A percentile compares a stretch with the other conserved stretches of the same genome.
These are phyloP conservation scores for Euphorbia pulcherrima DNA, from an alignment of 345 rosid species.

Conservation along the genomic window DNA sequence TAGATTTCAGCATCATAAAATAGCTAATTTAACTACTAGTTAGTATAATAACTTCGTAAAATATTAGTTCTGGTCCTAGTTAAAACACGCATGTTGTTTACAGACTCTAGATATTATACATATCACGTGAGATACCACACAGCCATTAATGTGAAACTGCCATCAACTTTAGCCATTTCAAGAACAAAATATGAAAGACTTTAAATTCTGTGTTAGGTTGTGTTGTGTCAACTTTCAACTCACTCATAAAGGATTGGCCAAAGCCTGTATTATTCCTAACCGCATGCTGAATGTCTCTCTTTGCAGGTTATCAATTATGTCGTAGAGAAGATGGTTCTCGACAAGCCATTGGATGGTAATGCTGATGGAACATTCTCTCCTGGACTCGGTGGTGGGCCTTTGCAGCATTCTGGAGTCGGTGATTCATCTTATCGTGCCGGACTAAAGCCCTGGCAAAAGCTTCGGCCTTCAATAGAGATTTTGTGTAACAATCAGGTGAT, in stretches of 20 bases:
- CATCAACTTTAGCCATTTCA: not conserved
- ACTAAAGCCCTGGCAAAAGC: slow-evolving; percentile 72
- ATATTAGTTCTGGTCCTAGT: no score
- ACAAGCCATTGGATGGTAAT: slow-evolving; percentile 63
- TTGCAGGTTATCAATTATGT: slow-evolving; percentile 93
- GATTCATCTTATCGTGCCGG: slow-evolving; percentile 66
- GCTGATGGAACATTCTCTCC: slow-evolving; percentile 59
- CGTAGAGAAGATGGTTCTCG: slow-evolving; percentile 81
- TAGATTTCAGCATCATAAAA: no score
- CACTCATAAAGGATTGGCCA: not conserved
- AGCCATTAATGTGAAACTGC: not conserved
- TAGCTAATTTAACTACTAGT: no score
- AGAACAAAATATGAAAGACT: not conserved
- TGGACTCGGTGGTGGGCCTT: slow-evolving; percentile 54
- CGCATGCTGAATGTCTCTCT: slow-evolving; percentile 16
- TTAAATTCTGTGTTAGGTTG: not conserved
- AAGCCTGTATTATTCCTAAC: not conserved
- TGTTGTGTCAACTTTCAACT: not conserved
- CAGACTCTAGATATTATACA: not conserved
- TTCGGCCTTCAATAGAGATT: slow-evolving; percentile 81
- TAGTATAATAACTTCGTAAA: no score
- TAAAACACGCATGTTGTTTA: no score
- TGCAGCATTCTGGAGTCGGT: slow-evolving; percentile 58
- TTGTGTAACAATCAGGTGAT: slow-evolving; percentile 93
- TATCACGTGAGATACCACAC: not conserved